Conservation (phyloP, 176 grass and related monocot genomes). For the Olyra latifolia region DNA sequence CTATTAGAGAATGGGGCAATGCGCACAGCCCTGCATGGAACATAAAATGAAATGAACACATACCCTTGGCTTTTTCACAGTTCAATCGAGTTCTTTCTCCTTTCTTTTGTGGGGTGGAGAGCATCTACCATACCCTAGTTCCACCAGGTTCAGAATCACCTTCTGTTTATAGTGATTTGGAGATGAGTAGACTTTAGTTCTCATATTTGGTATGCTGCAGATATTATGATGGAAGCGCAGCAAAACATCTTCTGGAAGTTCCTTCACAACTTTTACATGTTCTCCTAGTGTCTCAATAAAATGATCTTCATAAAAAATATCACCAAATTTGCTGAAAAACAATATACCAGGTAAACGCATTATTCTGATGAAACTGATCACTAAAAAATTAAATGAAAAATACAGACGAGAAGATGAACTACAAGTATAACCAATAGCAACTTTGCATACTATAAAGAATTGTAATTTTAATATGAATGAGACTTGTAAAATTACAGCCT, state of each 20-base stretch:
- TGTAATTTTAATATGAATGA: not conserved
- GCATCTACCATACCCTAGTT: conserved; percentile 67
- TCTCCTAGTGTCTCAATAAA: conserved; percentile 73
- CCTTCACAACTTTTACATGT: conserved; percentile 81
- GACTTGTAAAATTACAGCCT: not conserved
- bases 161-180: conserved; percentile 73
- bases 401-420: not conserved
- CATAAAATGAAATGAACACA: conserved; percentile 30
- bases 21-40: conserved; percentile 69
- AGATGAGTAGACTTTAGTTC: conserved; percentile 85
- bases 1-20: conserved; percentile 97
- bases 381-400: not conserved
- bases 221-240: conserved; percentile 78
- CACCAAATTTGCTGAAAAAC: conserved; percentile 81
- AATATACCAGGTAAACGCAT: conserved; percentile 17
- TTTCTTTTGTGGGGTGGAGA: not conserved
- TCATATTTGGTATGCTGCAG: conserved; percentile 91
- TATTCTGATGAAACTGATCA: not conserved
- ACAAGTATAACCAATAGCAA: not conserved
- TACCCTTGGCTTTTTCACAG: not conserved
- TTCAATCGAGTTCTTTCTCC: conserved; percentile 18
- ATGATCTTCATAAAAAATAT: conserved; percentile 92
- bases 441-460: not conserved
- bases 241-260: conserved; percentile 70
- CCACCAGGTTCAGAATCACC: conserved; percentile 77